Conservation (phyloP, 768 basidiomycete species). For the Suillus discolor region DNA sequence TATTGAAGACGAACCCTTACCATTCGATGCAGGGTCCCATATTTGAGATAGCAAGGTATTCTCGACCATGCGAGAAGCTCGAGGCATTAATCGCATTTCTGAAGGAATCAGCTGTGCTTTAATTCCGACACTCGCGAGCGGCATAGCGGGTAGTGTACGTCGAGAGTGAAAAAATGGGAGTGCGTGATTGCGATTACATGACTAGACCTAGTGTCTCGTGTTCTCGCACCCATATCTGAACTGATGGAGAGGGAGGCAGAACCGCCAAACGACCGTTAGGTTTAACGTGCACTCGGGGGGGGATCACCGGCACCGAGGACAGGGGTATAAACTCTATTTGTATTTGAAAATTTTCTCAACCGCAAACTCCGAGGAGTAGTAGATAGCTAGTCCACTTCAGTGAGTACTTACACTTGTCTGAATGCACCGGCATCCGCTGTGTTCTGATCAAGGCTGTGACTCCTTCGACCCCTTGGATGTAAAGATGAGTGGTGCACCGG, state of each 20-base stretch:
- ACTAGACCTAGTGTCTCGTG: background rate
- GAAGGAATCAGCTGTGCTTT: background rate
- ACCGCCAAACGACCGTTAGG: background rate
- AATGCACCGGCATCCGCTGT: too few species aligned
- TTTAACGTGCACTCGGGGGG: too few species aligned
- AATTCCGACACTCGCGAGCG: slow-evolving; percentile 64
- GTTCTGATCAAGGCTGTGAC: background rate
- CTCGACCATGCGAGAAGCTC: slow-evolving; percentile 82
- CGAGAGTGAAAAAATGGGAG: background rate
- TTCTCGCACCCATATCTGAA: background rate
- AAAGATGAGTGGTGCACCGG: background rate
- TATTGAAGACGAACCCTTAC: slow-evolving; percentile 41
- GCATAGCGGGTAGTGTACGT: background rate
- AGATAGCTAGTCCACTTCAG: too few species aligned
- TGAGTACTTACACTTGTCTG: too few species aligned
- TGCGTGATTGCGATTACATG: background rate
- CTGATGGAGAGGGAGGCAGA: background rate
- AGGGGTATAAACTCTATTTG: too few species aligned
- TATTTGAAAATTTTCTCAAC: too few species aligned
- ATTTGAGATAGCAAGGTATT: slow-evolving; percentile 62
- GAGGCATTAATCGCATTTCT: slow-evolving; percentile 72
- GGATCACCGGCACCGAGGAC: too few species aligned
- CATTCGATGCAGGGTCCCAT: slow-evolving; percentile 76
- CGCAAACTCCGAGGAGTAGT: too few species aligned
- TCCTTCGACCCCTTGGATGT: background rate